Evolutionary conservation across 306 rosid genomes (phyloP).

Genomic region (Cucurbita moschata): DNA sequence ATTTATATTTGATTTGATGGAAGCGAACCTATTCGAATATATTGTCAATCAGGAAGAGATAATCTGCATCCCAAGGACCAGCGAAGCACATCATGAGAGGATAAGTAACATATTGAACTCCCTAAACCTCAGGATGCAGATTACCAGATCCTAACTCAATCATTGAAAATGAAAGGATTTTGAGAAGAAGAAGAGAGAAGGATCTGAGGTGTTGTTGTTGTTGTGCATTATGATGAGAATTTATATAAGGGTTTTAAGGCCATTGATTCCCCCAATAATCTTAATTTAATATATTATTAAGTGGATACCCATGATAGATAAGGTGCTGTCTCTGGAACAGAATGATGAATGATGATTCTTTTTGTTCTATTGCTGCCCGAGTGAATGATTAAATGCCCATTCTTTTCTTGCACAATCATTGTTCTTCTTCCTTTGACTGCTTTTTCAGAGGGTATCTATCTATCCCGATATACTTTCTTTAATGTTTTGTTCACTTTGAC

Average conservation of each 20-base stretch:
- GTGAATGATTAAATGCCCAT: constrained; percentile 11
- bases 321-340: constrained; percentile 9
- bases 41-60: constrained; percentile 13
- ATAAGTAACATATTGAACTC: constrained; percentile 10
- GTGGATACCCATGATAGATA: constrained; percentile 12
- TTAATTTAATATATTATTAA: background rate
- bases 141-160: constrained; percentile 35
- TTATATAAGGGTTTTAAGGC: constrained; percentile 23
- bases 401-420: constrained; percentile 17
- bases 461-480: background rate
- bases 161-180: background rate
- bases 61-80: constrained; percentile 44
- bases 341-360: background rate
- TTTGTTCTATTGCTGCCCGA: constrained; percentile 21
- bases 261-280: background rate
- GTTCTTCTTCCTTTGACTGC: constrained; percentile 20
- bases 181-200: background rate
- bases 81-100: background rate
- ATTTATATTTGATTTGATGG: background rate
- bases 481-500: background rate
- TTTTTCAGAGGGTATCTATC: constrained; percentile 10
- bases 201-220: background rate
- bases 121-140: constrained; percentile 62
- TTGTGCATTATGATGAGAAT: constrained; percentile 15
- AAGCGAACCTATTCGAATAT: background rate